Conservation (phyloP, 495 filamentous ascomycete genomes). For the Arthonia radiata region DNA sequence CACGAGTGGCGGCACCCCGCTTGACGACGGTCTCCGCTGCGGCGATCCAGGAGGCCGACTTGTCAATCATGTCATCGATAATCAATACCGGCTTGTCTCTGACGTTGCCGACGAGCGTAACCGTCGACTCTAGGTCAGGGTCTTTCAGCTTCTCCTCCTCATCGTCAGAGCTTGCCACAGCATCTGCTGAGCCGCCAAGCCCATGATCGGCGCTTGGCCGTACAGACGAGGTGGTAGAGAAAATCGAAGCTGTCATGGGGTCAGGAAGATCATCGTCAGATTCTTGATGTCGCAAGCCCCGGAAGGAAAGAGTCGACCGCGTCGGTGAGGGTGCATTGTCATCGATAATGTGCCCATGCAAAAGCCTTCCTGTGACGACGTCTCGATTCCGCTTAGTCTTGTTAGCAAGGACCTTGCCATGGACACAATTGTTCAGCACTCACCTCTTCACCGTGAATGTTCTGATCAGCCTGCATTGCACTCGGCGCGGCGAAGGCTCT, state of each 20-base stretch:
- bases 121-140: conserved; percentile 65
- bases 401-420: too few species aligned
- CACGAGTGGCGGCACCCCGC: conserved; percentile 69
- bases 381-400: conserved; percentile 56
- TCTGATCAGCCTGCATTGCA: too few species aligned
- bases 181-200: conserved; percentile 63
- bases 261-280: conserved; percentile 20
- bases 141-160: conserved; percentile 57
- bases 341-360: conserved; percentile 92
- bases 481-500: too few species aligned
- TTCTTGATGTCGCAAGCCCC: conserved; percentile 19
- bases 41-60: conserved; percentile 86
- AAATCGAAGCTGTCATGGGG: conserved; percentile 37
- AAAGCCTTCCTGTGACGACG: conserved; percentile 70
- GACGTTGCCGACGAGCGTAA: conserved; percentile 88
- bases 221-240: conserved; percentile 32
- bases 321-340: conserved; percentile 69
- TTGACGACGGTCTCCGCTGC: conserved; percentile 96
- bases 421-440: too few species aligned
- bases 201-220: conserved; percentile 35
- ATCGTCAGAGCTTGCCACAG: conserved; percentile 57
- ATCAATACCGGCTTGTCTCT: conserved; percentile 67
- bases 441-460: too few species aligned
- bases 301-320: conserved; percentile 32
- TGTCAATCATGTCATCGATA: conserved; percentile 98